Conservation (phyloP, 1,284 basidiomycete genomes). For the Wolfiporia cocos region DNA sequence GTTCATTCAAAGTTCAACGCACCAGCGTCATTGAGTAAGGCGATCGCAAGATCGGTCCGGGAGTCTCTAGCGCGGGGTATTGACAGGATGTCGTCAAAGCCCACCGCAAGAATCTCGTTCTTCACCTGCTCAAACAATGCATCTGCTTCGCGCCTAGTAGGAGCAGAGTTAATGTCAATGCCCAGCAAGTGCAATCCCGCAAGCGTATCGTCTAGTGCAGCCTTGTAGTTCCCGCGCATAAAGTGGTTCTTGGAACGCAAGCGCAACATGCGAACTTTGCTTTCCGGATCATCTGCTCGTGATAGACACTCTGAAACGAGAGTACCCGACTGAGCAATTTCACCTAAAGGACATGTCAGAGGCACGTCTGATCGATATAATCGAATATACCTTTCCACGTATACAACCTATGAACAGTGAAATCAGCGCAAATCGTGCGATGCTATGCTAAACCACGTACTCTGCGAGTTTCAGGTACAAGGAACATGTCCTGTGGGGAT, state of each 20-base stretch:
- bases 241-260: conserved; percentile 57
- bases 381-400: conserved; percentile 51
- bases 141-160: conserved; percentile 48
- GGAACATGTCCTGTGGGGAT: conserved; percentile 41
- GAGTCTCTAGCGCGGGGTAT: conserved; percentile 56
- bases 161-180: conserved; percentile 48
- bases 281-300: conserved; percentile 42
- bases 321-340: conserved; percentile 43
- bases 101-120: conserved; percentile 60
- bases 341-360: conserved; percentile 31
- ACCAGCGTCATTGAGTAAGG: conserved; percentile 64
- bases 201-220: conserved; percentile 53
- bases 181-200: conserved; percentile 56
- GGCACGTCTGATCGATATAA: not conserved
- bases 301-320: conserved; percentile 47
- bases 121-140: conserved; percentile 62
- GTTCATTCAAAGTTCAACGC: no score
- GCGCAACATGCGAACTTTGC: conserved; percentile 50
- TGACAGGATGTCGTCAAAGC: conserved; percentile 57
- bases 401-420: conserved; percentile 33
- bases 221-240: conserved; percentile 46
- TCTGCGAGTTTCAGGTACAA: conserved; percentile 53
- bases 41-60: conserved; percentile 53
- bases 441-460: conserved; percentile 33
- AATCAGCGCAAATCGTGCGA: not conserved